Evolutionary conservation across 2,329 filamentous ascomycete genomes (phyloP).

Genomic region (Paecilomyces sp.): DNA sequence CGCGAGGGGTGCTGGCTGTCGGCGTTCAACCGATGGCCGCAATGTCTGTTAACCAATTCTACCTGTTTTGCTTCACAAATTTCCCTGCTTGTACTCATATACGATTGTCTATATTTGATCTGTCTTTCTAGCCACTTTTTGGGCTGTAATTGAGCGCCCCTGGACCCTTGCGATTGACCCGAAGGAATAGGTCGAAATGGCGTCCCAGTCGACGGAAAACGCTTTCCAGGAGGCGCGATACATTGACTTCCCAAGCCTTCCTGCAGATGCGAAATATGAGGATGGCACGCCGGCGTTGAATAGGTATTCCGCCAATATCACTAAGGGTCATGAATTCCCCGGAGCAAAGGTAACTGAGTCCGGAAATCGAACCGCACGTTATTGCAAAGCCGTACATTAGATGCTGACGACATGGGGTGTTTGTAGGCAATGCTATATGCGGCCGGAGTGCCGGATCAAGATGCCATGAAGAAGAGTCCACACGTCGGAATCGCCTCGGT

Average conservation of each 20-base stretch:
- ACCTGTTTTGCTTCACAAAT: not conserved
- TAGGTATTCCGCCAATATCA: slow-evolving; percentile 76
- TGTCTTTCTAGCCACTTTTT: not conserved
- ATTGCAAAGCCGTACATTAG: not conserved
- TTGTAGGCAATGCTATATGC: slow-evolving; percentile 85
- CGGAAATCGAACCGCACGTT: not conserved
- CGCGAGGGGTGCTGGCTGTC: not conserved
- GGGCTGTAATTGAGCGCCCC: not conserved
- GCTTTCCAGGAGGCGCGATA: slow-evolving; percentile 43
- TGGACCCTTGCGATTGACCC: not conserved
- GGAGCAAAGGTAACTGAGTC: slow-evolving; percentile 64
- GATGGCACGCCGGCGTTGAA: slow-evolving; percentile 66
- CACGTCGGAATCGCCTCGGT: slow-evolving; percentile 88
- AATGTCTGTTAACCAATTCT: not conserved
- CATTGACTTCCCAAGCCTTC: slow-evolving; percentile 51
- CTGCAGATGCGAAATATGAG: slow-evolving; percentile 41
- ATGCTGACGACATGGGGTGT: not conserved
- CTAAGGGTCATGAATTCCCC: slow-evolving; percentile 80
- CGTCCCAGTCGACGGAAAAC: slow-evolving; percentile 12
- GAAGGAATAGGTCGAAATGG: slow-evolving; percentile 11
- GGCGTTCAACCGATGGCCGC: not conserved
- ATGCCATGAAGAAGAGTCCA: slow-evolving; percentile 82
- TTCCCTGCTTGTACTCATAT: not conserved
- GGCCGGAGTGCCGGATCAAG: slow-evolving; percentile 73
- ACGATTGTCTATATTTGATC: not conserved